Evolutionary conservation across 2,329 filamentous ascomycete species (phyloP), one percentile per base, ranked within the genome.

Genomic region (Clarireedia sp.): DNA sequence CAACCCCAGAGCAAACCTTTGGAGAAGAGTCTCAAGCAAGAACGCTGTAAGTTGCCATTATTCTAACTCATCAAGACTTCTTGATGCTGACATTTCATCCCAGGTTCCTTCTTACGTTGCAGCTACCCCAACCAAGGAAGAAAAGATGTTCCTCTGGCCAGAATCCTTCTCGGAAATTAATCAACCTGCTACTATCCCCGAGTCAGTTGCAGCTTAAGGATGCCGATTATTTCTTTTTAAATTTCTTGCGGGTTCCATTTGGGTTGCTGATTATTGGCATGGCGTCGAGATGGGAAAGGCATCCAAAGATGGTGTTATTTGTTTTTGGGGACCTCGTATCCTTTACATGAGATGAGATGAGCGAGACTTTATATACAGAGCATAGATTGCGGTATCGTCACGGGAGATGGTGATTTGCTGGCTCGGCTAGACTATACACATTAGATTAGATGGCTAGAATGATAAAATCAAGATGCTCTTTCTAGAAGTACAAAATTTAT

Each of bases 1-100:
- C 73, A 87, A 87, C 70, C 83, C 83, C 7, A 75, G 83, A 44
- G 84, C 82, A 26, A 86, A 86, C 68, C 74, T 86, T 72, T 86
- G 84, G 84, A 73, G 84, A 52, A 74, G 82, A 26, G 76, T 81
- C 44, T 81, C 77, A 36, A 83, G 79, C 71, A 78, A 77, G 71
- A 75, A 72, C 44, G 75, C 78, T 38, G 78, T 65, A 54, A 57
- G 62, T 62, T 51, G 26, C 46, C 6, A 37, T 4, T 5, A 8
- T n/a, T 50, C 19, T 3, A 45, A 14, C 2, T 37, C 3, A 3
- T 46, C 17, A 12, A 23, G 26, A 58, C 8, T 24, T 44, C 24
- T 44, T 19, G 19, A 48, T 17, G 48, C 41, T 51, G 37, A 54
- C 46, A 36, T 40, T 40, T 10, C 0, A 7, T 46, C 41, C 41